These are phyloP conservation scores for Dactylis glomerata DNA, from an alignment of 176 grass and related monocot genomes.

Conservation along the genomic window DNA sequence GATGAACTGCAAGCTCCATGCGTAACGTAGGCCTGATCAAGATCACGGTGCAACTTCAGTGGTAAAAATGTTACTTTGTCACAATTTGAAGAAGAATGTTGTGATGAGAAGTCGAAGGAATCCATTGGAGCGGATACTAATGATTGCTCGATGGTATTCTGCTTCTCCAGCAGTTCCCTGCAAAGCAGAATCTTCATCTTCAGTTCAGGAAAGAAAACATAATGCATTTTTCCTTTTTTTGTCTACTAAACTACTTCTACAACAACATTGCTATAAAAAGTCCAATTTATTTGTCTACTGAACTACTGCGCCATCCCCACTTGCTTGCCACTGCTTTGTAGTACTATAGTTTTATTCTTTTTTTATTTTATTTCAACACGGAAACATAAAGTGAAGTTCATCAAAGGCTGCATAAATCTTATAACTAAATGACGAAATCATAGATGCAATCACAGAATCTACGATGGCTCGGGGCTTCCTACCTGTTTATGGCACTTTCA, in stretches of 20 bases:
- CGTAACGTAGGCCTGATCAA: constrained; percentile 24
- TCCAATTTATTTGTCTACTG: background rate
- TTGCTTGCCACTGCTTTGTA: background rate
- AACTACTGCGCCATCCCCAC: background rate
- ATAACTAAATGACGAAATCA: background rate
- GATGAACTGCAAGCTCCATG: constrained; percentile 13
- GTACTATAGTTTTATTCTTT: background rate
- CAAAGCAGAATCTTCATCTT: constrained; percentile 14
- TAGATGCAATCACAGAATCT: background rate
- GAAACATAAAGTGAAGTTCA: background rate
- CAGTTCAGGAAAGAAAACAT: constrained; percentile 11
- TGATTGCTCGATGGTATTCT: constrained; percentile 17
- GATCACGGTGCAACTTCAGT: constrained; percentile 41
- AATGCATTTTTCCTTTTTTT: background rate
- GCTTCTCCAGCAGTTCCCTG: constrained; percentile 52
- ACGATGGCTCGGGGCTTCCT: background rate
- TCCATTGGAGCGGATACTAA: constrained; percentile 46
- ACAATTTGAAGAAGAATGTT: constrained; percentile 40
- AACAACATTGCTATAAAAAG: background rate
- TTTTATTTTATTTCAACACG: background rate
- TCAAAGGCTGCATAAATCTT: background rate
- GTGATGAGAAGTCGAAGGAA: constrained; percentile 48
- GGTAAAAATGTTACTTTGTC: constrained; percentile 38
- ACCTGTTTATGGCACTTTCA: background rate
- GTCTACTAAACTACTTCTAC: background rate